Evolutionary conservation across 2,329 filamentous ascomycete genomes (phyloP), one percentile per base, ranked within the genome.

Genomic region (Colletotrichum limetticola): DNA sequence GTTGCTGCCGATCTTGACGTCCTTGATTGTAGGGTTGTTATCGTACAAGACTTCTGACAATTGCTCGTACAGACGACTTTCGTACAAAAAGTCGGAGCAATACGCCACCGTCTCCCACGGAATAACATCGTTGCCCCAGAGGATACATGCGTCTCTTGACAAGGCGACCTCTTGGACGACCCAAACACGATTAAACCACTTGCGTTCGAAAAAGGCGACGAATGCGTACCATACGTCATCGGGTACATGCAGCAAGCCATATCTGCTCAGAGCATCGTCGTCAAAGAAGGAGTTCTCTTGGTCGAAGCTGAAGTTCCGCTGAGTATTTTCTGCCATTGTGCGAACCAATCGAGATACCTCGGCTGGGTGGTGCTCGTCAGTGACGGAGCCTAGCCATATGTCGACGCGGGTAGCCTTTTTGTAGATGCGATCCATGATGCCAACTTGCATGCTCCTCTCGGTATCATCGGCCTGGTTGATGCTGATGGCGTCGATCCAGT

Each of bases 341-440:
- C n/a, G 9, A 22, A 71, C 19, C 24, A 71, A 16, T 3, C 24
- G n/a, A 5, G 64, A 53, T 11, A 68, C 69, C 19, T 71, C 69
- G 12, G 24, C 37, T 22, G 64, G 69, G 14, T 49, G 32, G 32
- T 71, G 52, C 22, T 70, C 65, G 2, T 66, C 52, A 1, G 61
- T 56, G 19, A 68, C 62, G 24, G 49, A 60, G 16, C 74, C 74
- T 16, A 76, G 66, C 74, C 74, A 76, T n/a, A 76, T 66, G 22
- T 70, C 67, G 49, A 75, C 74, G 19, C 63, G 68, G 16, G 56
- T 35, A n/a, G 74, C 74, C 24, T 59, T 12, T 46, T 71, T 76
- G 52, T 75, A 76, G n/a, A 74, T 63, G 12, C 67, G 71, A 26
- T 76, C 74, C 74, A 76, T 76, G 35, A 76, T 74, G 24, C 55